Conservation (phyloP, 2,329 filamentous ascomycete species). For the Myriosclerotinia duriaeana region DNA sequence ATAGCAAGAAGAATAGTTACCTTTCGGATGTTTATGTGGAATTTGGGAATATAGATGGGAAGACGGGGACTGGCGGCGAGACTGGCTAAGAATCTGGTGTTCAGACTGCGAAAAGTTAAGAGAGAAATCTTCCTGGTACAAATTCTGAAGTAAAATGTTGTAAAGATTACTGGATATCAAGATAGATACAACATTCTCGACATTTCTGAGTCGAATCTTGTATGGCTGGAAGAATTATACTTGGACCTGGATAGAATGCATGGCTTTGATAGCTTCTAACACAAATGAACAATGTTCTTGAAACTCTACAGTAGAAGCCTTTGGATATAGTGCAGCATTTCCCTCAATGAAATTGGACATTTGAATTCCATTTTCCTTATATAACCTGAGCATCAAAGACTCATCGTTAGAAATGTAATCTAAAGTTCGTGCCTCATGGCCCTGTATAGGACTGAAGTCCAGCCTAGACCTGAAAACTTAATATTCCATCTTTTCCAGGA, state of each 20-base stretch:
- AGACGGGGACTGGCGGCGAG: neutral
- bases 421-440: no score
- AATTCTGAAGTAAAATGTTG: neutral
- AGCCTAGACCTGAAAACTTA: neutral
- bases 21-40: fast-evolving
- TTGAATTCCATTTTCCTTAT: neutral
- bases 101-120: neutral
- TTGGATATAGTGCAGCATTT: neutral
- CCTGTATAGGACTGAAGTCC: neutral
- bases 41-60: neutral
- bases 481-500: neutral
- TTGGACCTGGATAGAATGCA: neutral
- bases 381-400: no score
- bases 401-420: no score
- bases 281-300: neutral
- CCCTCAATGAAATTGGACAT: neutral
- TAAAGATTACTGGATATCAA: no score
- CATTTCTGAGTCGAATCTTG: no score
- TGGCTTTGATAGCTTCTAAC: neutral
- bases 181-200: no score
- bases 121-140: neutral
- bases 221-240: no score
- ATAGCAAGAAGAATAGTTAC: no score
- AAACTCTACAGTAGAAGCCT: neutral
- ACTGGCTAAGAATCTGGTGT: neutral